Evolutionary conservation across 257 asterid species (phyloP).

Genomic region (Solanum sparsipilum): DNA sequence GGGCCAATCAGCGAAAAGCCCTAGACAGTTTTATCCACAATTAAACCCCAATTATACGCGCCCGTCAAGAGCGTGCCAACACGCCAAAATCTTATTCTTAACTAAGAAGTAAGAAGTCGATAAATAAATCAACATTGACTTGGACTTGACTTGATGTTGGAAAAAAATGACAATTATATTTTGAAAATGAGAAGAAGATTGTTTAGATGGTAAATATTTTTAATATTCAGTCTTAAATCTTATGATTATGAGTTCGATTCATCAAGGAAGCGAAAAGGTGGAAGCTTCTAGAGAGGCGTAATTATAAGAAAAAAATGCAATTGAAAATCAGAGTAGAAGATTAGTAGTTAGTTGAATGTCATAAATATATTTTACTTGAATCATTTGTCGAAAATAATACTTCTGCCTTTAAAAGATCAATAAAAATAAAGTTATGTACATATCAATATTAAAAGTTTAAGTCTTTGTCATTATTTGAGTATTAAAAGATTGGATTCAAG

Average conservation of each 20-base stretch:
- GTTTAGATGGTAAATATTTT: not conserved
- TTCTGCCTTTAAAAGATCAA: too few relatives aligned
- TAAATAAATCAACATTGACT: not conserved
- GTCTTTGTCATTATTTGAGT: not conserved
- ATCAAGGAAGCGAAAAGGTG: not conserved
- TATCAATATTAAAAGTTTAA: too few relatives aligned
- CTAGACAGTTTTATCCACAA: not conserved
- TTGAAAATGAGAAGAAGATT: not conserved
- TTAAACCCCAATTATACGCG: not conserved
- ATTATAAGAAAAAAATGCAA: too few relatives aligned
- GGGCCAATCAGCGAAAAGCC: not conserved
- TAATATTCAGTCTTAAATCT: fast-evolving
- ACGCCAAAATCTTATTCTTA: not conserved
- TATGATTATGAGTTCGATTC: not conserved
- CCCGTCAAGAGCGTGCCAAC: not conserved
- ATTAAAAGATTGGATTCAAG: not conserved
- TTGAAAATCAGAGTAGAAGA: too few relatives aligned
- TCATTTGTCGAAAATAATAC: too few relatives aligned
- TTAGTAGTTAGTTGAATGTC: not conserved
- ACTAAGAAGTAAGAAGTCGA: not conserved
- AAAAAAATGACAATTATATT: not conserved
- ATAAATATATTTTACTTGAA: too few relatives aligned
- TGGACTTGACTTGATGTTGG: not conserved
- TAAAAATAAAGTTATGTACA: too few relatives aligned
- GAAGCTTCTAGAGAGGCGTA: too few relatives aligned